Base-by-base conservation (phyloP, 495 filamentous ascomycete species). In the Astrocystis sublimbata region DNA sequence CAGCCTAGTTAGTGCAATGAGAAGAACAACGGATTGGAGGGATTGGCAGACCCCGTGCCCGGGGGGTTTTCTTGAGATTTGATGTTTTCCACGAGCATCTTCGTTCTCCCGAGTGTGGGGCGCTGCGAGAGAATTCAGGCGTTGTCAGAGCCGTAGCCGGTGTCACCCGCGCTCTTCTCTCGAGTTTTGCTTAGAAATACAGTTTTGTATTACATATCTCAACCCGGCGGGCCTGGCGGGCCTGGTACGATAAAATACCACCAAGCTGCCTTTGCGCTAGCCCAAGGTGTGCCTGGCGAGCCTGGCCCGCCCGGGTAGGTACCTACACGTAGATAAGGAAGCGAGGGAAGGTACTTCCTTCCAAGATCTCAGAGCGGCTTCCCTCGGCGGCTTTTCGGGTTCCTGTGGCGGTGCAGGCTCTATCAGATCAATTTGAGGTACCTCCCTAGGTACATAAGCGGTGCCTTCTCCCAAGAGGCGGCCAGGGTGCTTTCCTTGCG, bases 151-250 rank as follows among this genome's bases (percentile, higher is more conserved):
- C 59, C 19, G 40, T 45, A 54, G 59, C 38, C 59, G 38, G 38
- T 31, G 33, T 35, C 41, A 35, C 13, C 55, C 55, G 47, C 43
- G 10, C 40, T 21, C 46, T 13, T 26, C 21, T 41, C 28, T 33
- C 31, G 43, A 58, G 19, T 30, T 2, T 21, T 61, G 58, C 58
- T 61, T 61, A 61, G 47, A 61, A 61, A 61, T 61, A 51, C 58
- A 61, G 19, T 58, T n/a, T n/a, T 24, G 35, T 10, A 31, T 35
- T 24, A 28, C n/a, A 24, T n/a, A n/a, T n/a, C n/a, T 58, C 40
- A 24, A 58, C 41, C 28, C 2, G 36, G 43, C 26, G 15, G 38
- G 24, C n/a, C n/a, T n/a, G n/a, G n/a, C n/a, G n/a, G n/a, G n/a
- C n/a, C n/a, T n/a, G n/a, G n/a, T n/a, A n/a, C n/a, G n/a, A n/a